Conservation (phyloP, 164 flowering plant species). For the Saururus chinensis region DNA sequence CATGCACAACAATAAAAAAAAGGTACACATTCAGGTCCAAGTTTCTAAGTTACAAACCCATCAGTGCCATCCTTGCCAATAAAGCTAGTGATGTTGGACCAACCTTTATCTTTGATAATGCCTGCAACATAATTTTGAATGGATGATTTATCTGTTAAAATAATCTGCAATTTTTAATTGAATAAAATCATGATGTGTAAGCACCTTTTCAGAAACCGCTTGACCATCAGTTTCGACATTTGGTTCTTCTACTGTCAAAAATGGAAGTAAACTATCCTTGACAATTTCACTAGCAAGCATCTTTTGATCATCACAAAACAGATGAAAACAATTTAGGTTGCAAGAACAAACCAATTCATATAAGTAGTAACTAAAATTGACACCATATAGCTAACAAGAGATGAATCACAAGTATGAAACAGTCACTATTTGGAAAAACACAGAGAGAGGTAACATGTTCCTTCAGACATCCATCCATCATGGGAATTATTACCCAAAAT, state of each 20-base stretch:
- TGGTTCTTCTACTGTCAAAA: constrained; percentile 51
- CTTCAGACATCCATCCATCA: too few species aligned
- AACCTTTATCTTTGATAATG: constrained; percentile 59
- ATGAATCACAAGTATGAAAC: too few species aligned
- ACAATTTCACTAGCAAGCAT: constrained; percentile 93
- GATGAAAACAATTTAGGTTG: neutral
- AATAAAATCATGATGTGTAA: neutral
- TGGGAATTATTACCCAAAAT: too few species aligned
- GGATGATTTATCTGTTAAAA: neutral
- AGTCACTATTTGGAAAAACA: too few species aligned
- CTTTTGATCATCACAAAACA: constrained; percentile 21
- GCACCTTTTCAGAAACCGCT: constrained; percentile 54
- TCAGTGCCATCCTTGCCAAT: constrained; percentile 69
- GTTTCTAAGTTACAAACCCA: constrained; percentile 47
- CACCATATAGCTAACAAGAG: neutral
- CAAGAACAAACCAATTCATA: neutral
- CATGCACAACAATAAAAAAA: neutral
- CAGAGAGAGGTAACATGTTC: too few species aligned
- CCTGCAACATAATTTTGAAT: constrained; percentile 27
- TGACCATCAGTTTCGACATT: constrained; percentile 54
- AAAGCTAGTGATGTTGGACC: constrained; percentile 73
- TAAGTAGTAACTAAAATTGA: neutral
- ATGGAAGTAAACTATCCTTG: constrained; percentile 67
- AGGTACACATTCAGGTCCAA: too few species aligned
- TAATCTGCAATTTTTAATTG: too few species aligned